phyloP scores from a whole-genome alignment of 2,329 filamentous ascomycete genomes.

The Colletotrichum musae region DNA sequence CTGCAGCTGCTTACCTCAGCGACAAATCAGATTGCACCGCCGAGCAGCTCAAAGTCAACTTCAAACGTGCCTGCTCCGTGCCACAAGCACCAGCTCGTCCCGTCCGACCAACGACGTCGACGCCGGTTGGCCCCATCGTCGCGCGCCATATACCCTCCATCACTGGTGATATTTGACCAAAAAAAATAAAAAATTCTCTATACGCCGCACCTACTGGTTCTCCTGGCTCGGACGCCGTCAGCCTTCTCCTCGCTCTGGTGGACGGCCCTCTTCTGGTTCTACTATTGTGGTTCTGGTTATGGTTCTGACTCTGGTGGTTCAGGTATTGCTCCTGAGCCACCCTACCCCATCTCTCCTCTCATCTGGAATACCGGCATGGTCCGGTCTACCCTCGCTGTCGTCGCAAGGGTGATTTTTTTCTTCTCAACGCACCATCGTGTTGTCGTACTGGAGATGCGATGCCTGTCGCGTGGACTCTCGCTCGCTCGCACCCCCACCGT shows the following conservation, averaged over 20 bases:
- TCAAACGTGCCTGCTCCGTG: conserved; percentile 55
- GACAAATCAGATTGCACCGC: conserved; percentile 47
- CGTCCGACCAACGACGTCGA: conserved; percentile 36
- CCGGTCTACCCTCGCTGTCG: conserved; percentile 21
- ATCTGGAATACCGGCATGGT: conserved; percentile 16
- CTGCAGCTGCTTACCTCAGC: conserved; percentile 46
- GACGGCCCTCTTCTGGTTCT: background rate
- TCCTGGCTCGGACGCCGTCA: background rate
- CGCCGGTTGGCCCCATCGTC: conserved; percentile 23
- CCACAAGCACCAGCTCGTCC: conserved; percentile 44
- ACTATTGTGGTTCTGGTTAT: background rate
- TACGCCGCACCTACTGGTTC: background rate
- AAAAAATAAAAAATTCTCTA: background rate
- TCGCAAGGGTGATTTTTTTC: conserved; percentile 1
- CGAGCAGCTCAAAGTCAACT: conserved; percentile 55
- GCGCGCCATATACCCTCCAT: conserved; percentile 41
- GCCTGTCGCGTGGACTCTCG: conserved; percentile 30
- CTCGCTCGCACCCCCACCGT: background rate
- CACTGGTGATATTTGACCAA: conserved; percentile 23
- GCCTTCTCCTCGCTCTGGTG: conserved; percentile 1
- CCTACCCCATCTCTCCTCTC: background rate
- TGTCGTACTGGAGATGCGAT: conserved; percentile 18
- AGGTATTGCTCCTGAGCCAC: background rate
- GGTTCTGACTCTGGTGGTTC: conserved; percentile 18
- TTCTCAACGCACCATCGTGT: conserved; percentile 23